Evolutionary conservation across 1,284 basidiomycete species (phyloP).

Genomic region (Amylostereum chailletii): DNA sequence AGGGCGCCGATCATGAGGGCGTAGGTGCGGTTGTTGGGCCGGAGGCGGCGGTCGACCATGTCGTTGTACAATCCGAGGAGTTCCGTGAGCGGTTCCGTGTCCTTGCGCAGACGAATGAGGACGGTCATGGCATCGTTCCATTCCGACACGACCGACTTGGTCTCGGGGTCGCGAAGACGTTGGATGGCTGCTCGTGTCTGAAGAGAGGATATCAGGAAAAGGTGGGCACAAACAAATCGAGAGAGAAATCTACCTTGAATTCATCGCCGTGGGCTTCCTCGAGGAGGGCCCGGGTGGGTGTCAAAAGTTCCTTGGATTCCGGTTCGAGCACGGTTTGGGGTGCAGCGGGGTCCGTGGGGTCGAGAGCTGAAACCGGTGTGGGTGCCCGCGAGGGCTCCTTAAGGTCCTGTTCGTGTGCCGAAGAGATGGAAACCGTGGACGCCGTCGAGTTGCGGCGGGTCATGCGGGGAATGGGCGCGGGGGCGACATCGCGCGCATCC

Average conservation of each 20-base stretch:
- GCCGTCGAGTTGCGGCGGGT: conserved; percentile 40
- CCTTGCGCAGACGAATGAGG: conserved; percentile 37
- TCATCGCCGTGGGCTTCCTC: not conserved
- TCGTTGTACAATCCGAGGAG: conserved; percentile 71
- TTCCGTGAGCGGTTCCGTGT: conserved; percentile 48
- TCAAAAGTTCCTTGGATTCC: not conserved
- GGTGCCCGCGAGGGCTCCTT: conserved; percentile 6
- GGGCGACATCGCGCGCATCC: conserved; percentile 9
- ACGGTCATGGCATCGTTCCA: conserved; percentile 66
- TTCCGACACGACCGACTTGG: conserved; percentile 25
- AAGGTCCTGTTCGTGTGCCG: conserved; percentile 12
- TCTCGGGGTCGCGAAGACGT: conserved; percentile 10
- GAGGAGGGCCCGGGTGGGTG: not conserved
- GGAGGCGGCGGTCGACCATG: conserved; percentile 58
- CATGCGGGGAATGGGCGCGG: conserved; percentile 13
- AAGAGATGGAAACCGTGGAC: conserved; percentile 12
- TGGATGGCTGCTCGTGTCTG: conserved; percentile 13
- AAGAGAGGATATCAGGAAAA: not conserved
- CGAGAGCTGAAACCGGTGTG: conserved; percentile 1
- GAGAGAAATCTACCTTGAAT: conserved; percentile 1
- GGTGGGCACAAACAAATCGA: not conserved
- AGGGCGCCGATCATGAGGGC: conserved; percentile 62
- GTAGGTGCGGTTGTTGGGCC: conserved; percentile 67
- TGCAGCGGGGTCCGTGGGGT: conserved; percentile 9
- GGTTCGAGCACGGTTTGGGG: conserved; percentile 13